Percentiles rank a stretch among this genome's conserved stretches.
These are phyloP conservation scores for Glycine soja DNA, from an alignment of 306 rosid species.

Conservation along the genomic window DNA sequence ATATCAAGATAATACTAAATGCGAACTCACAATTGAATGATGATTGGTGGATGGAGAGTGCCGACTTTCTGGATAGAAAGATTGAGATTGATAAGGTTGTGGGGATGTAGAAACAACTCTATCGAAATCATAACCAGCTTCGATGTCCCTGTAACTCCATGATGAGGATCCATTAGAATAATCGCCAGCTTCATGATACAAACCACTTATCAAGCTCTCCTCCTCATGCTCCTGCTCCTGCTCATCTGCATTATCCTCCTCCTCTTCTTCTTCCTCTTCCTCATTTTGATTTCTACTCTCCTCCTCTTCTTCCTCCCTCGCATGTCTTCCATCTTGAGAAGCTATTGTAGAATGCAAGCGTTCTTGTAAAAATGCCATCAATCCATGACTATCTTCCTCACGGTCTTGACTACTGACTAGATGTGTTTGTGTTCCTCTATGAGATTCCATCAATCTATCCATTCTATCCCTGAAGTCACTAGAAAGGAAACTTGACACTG, in stretches of 20 bases:
- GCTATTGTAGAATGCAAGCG: slow-evolving; percentile 19
- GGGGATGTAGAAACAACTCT: slow-evolving; percentile 60
- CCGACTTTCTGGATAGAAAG: slow-evolving; percentile 38
- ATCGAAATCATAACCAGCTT: slow-evolving; percentile 66
- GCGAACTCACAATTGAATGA: slow-evolving; percentile 63
- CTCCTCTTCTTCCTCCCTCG: slow-evolving; percentile 41
- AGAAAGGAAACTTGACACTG: slow-evolving; percentile 79
- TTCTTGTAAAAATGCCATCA: slow-evolving; percentile 48
- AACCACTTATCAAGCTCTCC: slow-evolving; percentile 54
- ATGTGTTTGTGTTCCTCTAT: slow-evolving; percentile 58
- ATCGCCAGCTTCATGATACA: slow-evolving; percentile 57
- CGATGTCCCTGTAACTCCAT: slow-evolving; percentile 81
- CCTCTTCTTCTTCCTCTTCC: background rate
- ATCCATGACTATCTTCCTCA: slow-evolving; percentile 47
- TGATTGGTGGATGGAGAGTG: slow-evolving; percentile 55
- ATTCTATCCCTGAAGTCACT: slow-evolving; percentile 75
- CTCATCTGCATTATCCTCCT: slow-evolving; percentile 33
- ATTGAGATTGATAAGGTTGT: slow-evolving; percentile 54
- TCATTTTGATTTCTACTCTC: background rate
- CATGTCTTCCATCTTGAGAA: slow-evolving; percentile 39
- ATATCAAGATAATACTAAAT: background rate
- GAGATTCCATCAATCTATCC: slow-evolving; percentile 75
- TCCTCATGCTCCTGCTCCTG: slow-evolving; percentile 49
- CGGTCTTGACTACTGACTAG: slow-evolving; percentile 43
- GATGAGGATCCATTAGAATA: slow-evolving; percentile 62